A percentile compares a stretch with the other conserved stretches of the same genome.
Evolutionary conservation across 1,139 yeast genomes (phyloP).

Genomic region (Taiozyma sp.): DNA sequence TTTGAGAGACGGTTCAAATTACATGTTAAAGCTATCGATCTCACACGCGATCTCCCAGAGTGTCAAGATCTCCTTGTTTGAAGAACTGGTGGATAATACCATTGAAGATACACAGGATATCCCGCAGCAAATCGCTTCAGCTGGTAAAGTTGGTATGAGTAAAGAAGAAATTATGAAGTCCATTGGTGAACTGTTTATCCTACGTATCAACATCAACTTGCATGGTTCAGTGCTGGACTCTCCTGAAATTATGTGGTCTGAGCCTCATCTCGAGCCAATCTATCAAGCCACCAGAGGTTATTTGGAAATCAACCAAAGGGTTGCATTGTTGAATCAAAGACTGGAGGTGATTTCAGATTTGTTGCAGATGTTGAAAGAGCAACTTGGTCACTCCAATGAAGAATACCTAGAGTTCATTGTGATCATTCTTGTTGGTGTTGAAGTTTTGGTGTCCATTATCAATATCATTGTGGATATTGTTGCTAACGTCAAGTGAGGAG

Average conservation of each 20-base stretch:
- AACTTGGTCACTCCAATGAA: conserved; percentile 86
- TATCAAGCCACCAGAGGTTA: conserved; percentile 96
- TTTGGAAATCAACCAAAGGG: conserved; percentile 89
- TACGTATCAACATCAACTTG: conserved; percentile 83
- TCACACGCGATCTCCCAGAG: conserved; percentile 92
- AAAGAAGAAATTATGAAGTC: conserved; percentile 94
- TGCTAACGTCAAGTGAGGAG: conserved; percentile 23
- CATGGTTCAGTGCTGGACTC: conserved; percentile 96
- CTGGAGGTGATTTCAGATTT: conserved; percentile 90
- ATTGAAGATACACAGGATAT: conserved; percentile 96
- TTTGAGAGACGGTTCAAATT: conserved; percentile 82
- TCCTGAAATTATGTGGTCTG: conserved; percentile 98
- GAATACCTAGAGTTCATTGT: conserved; percentile 92
- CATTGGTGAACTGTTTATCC: conserved; percentile 89
- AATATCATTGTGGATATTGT: conserved; percentile 49
- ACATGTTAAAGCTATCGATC: conserved; percentile 83
- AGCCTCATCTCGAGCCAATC: conserved; percentile 94
- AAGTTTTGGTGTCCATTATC: conserved; percentile 81
- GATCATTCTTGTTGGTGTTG: conserved; percentile 88
- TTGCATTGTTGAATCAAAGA: conserved; percentile 81
- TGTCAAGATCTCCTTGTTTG: conserved; percentile 90
- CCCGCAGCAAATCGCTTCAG: conserved; percentile 90
- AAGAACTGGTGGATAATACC: conserved; percentile 91
- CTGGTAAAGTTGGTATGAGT: conserved; percentile 93
- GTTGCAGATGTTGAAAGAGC: conserved; percentile 94